Conservation (phyloP, 2,329 filamentous ascomycete genomes). For the Oidium heveae region DNA sequence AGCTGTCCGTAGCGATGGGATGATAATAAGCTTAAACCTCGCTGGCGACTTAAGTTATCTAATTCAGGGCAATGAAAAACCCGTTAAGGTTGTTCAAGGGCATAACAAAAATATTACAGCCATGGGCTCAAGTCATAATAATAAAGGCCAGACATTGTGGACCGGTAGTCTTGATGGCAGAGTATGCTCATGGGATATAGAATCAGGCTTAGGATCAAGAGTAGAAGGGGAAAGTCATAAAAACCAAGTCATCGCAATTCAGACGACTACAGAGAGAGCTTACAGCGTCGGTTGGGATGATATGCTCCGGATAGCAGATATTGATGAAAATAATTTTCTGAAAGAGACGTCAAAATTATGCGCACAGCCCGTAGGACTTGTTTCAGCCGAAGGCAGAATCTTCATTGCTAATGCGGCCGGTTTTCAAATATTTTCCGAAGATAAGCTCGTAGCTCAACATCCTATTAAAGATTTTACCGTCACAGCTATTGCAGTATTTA, state of each 20-base stretch:
- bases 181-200: conserved; percentile 61
- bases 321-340: conserved; percentile 48
- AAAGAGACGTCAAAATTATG: conserved; percentile 41
- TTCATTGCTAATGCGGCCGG: conserved; percentile 27
- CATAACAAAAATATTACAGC: conserved; percentile 84
- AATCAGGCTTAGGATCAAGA: conserved; percentile 38
- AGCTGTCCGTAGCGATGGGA: conserved; percentile 51
- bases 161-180: conserved; percentile 85
- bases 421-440: conserved; percentile 32
- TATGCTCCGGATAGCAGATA: conserved; percentile 54
- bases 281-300: conserved; percentile 92
- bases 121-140: conserved; percentile 28
- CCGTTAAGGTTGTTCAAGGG: conserved; percentile 50
- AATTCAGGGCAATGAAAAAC: conserved; percentile 40
- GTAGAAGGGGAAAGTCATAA: conserved; percentile 64
- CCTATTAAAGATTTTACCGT: conserved; percentile 37
- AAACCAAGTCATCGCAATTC: conserved; percentile 62
- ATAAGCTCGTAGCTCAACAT: conserved; percentile 29
- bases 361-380: conserved; percentile 58
- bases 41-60: conserved; percentile 82
- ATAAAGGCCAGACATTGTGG: conserved; percentile 36
- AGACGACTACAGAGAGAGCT: conserved; percentile 33
- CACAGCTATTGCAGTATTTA: conserved; percentile 45
- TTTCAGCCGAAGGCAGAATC: conserved; percentile 23
- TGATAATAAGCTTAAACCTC: conserved; percentile 76